Evolutionary conservation across 768 basidiomycete species (phyloP), one percentile per base, ranked within the genome.

Genomic region (Hypholoma fasciculare): DNA sequence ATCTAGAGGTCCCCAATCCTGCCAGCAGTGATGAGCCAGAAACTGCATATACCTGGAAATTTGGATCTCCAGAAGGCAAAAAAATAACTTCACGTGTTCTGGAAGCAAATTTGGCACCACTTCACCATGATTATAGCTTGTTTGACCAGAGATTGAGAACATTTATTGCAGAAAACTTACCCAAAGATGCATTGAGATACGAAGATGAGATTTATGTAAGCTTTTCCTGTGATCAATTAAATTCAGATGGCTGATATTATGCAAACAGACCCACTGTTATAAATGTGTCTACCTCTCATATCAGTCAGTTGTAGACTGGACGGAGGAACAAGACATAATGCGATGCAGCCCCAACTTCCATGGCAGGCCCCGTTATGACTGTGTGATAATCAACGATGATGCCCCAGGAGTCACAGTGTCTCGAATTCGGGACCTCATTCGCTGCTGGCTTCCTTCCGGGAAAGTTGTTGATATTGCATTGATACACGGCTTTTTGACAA

Each of bases 291-390:
- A 59, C 40, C 51, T 70, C 30, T 57, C 56, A 13, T 71, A 68
- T 57, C 67, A 67, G 42, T 71, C 67, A 1, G 30, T 63, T 1
- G 66, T 67, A 56, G 61, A 71, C 48, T 70, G 69, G 68, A 62
- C 65, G 2, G 63, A 65, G 49, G 64, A 26, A 19, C 44, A 37
- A 23, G 62, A 70, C 49, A 70, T 71, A 36, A 19, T 71, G 52
- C 55, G 65, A 12, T 70, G 69, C 63, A 70, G 64, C 51, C 59
- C 61, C 13, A 40, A 54, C n/a, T 71, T 70, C 57, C 65, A 69
- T 38, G 56, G 57, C 11, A 36, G 57, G 8, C 37, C 3, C 6
- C 59, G 65, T 3, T 61, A 53, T 51, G 65, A 68, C 47, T 67
- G 64, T 53, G 58, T 59, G 4, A 57, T 66, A 23, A 57, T 70